Conservation (phyloP, 2,329 filamentous ascomycete genomes). For the Colletotrichum sp. region DNA sequence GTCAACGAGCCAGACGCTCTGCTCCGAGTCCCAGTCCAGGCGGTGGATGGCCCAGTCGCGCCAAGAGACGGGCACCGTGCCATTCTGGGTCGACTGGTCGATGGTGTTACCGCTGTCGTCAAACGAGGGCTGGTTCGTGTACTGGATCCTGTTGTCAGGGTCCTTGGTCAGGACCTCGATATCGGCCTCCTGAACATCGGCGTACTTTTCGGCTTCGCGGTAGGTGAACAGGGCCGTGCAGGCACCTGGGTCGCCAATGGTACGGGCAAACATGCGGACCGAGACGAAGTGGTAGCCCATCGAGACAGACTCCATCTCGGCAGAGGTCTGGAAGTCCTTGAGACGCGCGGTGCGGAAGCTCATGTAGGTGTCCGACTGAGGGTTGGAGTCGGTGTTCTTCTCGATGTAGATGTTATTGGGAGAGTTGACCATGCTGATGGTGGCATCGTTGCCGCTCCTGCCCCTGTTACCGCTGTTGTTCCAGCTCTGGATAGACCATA, state of each 20-base stretch:
- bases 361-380: slow-evolving; percentile 47
- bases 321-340: slow-evolving; percentile 48
- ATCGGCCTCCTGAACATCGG: slow-evolving; percentile 55
- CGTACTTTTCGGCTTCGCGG: slow-evolving; percentile 38
- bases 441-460: slow-evolving; percentile 28
- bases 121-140: slow-evolving; percentile 66
- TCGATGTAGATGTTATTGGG: slow-evolving; percentile 53
- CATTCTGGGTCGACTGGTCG: slow-evolving; percentile 51
- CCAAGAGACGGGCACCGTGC: slow-evolving; percentile 53
- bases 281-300: slow-evolving; percentile 44
- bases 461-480: slow-evolving; percentile 34
- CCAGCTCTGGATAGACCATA: slow-evolving; percentile 46
- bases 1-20: slow-evolving; percentile 62
- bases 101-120: slow-evolving; percentile 48
- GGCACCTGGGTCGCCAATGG: slow-evolving; percentile 51
- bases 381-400: slow-evolving; percentile 36
- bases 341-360: slow-evolving; percentile 53
- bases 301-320: slow-evolving; percentile 50
- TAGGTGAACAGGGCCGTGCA: slow-evolving; percentile 61
- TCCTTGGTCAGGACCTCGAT: slow-evolving; percentile 57
- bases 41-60: slow-evolving; percentile 63
- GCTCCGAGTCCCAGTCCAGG: slow-evolving; percentile 62
- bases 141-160: slow-evolving; percentile 50
- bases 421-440: slow-evolving; percentile 44
- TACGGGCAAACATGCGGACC: slow-evolving; percentile 57